Percentiles rank a stretch among this genome's conserved stretches.
These are phyloP conservation scores for Cytospora schulzeri DNA, from an alignment of 2,329 filamentous ascomycete species.

Conservation along the genomic window DNA sequence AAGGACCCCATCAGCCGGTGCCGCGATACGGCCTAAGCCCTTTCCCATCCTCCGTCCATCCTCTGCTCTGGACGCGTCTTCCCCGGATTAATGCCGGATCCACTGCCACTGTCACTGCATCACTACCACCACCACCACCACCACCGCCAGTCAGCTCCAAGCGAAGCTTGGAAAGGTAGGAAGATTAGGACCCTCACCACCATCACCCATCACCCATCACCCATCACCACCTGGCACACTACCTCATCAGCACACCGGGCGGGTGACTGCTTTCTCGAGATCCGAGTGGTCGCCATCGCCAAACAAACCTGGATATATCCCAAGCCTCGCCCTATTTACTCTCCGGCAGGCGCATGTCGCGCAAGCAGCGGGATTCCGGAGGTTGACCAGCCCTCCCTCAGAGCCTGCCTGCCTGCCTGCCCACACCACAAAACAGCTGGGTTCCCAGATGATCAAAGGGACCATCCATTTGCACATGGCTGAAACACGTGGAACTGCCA, in stretches of 20 bases:
- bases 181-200: background rate
- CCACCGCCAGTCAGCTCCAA: too few species aligned
- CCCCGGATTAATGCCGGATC: constrained; percentile 19
- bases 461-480: too few species aligned
- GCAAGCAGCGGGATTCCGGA: too few species aligned
- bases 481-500: too few species aligned
- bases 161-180: too few species aligned
- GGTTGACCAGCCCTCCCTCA: too few species aligned
- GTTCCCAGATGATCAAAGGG: background rate
- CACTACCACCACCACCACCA: background rate
- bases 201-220: background rate
- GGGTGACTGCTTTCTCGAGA: background rate
- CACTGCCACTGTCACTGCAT: background rate
- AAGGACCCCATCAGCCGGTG: background rate
- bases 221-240: background rate
- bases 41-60: too few species aligned
- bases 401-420: too few species aligned
- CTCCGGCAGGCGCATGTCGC: background rate
- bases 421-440: too few species aligned
- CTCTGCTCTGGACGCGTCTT: constrained; percentile 18
- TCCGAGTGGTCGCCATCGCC: background rate
- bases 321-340: too few species aligned
- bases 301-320: too few species aligned
- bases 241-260: background rate
- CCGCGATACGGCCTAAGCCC: constrained; percentile 13